A percentile compares a stretch with the other conserved stretches of the same genome.
These are phyloP conservation scores for Hypoxylon sp. DNA, from an alignment of 2,329 filamentous ascomycete genomes.

Conservation along the genomic window DNA sequence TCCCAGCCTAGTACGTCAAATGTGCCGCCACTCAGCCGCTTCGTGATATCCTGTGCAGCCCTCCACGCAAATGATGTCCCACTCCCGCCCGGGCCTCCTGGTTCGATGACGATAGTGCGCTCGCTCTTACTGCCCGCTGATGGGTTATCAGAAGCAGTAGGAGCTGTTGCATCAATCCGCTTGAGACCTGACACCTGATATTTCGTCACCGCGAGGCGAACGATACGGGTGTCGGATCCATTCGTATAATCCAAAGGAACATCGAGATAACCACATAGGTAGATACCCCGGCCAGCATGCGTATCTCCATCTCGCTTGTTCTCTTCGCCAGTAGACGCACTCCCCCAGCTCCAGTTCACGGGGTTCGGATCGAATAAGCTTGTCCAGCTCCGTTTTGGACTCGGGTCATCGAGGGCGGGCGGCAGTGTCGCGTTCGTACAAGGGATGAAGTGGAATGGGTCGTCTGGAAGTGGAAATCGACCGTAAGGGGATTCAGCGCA, in stretches of 20 bases:
- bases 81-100: slow-evolving; percentile 60
- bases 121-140: slow-evolving; percentile 50
- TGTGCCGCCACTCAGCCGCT: slow-evolving; percentile 53
- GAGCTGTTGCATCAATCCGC: slow-evolving; percentile 26
- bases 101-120: slow-evolving; percentile 59
- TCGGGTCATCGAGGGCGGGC: slow-evolving; percentile 52
- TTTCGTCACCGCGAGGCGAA: slow-evolving; percentile 59
- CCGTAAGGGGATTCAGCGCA: slow-evolving; percentile 45
- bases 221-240: slow-evolving; percentile 53
- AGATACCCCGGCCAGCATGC: slow-evolving; percentile 54
- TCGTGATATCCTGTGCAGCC: slow-evolving; percentile 48
- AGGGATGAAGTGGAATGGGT: slow-evolving; percentile 58
- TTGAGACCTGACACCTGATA: slow-evolving; percentile 58
- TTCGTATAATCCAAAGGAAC: slow-evolving; percentile 60
- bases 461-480: slow-evolving; percentile 52
- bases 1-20: slow-evolving; percentile 64
- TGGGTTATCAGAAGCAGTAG: slow-evolving; percentile 2
- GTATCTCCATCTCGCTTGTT: slow-evolving; percentile 39
- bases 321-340: slow-evolving; percentile 22
- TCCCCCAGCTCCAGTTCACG: slow-evolving; percentile 57
- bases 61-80: slow-evolving; percentile 55
- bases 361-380: slow-evolving; percentile 55
- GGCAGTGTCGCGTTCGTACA: slow-evolving; percentile 54
- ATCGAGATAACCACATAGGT: slow-evolving; percentile 58
- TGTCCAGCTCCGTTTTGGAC: slow-evolving; percentile 51